phyloP scores from a whole-genome alignment of 305 asterid genomes.

The Solanum hybrid region DNA sequence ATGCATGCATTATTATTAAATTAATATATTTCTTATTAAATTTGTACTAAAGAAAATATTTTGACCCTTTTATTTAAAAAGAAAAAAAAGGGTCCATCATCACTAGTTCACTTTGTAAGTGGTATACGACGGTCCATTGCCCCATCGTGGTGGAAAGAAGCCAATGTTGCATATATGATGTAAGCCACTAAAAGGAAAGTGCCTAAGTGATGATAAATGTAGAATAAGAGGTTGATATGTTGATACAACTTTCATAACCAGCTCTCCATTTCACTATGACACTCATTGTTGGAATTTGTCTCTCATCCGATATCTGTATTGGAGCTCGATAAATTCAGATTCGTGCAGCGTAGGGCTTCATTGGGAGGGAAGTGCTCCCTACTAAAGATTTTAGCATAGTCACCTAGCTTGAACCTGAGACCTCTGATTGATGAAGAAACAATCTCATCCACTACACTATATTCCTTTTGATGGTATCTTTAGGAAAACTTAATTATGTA shows the following conservation, averaged over 20 bases:
- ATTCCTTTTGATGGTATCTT: background rate
- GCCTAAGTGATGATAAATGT: conserved; percentile 7
- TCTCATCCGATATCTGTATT: background rate
- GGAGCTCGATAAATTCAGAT: no score
- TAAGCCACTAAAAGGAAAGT: conserved; percentile 32
- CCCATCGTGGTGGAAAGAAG: background rate
- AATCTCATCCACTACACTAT: background rate
- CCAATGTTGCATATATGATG: conserved; percentile 42
- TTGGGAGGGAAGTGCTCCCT: fast-evolving
- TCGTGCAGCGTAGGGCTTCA: no score
- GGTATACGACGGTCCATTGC: background rate
- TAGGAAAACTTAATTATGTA: background rate
- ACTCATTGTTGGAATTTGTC: background rate
- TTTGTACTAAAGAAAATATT: background rate
- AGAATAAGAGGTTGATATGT: conserved; percentile 55
- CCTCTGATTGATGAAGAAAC: background rate
- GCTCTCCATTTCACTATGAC: conserved; percentile 12
- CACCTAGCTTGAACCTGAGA: background rate
- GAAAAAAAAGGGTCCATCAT: background rate
- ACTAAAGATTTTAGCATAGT: no score
- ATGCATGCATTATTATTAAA: background rate
- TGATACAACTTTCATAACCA: conserved; percentile 17
- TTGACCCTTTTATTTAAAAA: background rate
- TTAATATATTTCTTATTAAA: background rate
- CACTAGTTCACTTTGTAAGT: background rate